Base-by-base conservation (phyloP, 129 eudicot genomes). In the Smallanthus sonchifolius region DNA sequence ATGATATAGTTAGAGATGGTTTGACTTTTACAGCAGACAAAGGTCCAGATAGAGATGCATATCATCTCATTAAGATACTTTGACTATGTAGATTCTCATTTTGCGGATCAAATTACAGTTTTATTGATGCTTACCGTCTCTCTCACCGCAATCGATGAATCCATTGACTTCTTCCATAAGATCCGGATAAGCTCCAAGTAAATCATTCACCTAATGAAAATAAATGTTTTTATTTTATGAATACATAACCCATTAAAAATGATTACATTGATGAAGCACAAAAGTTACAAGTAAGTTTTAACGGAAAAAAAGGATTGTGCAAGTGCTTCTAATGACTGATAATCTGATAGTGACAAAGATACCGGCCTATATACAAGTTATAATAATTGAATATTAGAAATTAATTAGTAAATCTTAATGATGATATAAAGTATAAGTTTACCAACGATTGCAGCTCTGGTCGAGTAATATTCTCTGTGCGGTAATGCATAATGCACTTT, bases 121-220 rank as follows among this genome's bases (percentile, higher is more conserved):
- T 69, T 60, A 54, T 35, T 37, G 15, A 70, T 43, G 79, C 64
- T 73, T 89, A 92, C 96, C 95, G 13, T 13, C 81, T 77, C 76
- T 93, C 83, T 93, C 96, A 73, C 79, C 45, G 37, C 76, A 86
- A 32, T 85, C 74, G 54, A 87, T 74, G 75, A 90, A 87, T 67
- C 83, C 89, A 70, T 78, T 82, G 81, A 91, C 86, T 63, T 82
- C 91, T 43, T 86, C 90, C 87, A 83, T 86, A 38, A 90, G 86
- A 63, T 87, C 95, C 65, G 92, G 89, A 76, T 86, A 79, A 71
- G 71, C 75, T 72, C 85, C 90, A 81, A 90, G 86, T 81, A 87
- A 70, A 62, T 80, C 77, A 59, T 79, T 74, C 62, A 89, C 96
- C 98, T 92, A 72, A 71, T 5, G 83, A 30, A 66, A 80, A 43